phyloP scores from a whole-genome alignment of 1,284 basidiomycete species.

The Microbotryum violaceum region DNA sequence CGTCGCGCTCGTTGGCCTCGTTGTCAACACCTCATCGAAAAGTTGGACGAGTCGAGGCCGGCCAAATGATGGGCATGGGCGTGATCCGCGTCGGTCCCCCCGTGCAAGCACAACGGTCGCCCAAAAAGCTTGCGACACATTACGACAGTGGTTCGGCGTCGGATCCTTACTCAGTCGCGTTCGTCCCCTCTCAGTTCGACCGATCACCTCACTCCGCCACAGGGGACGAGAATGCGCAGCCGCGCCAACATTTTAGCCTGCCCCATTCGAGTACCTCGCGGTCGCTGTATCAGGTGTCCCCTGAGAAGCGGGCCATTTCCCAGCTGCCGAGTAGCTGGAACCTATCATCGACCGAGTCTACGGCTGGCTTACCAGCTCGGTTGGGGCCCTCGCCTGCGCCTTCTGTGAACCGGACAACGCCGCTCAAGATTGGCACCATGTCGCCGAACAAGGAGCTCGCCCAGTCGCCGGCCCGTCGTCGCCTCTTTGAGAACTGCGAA shows the following conservation, averaged over 20 bases:
- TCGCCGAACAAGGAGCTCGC: slow-evolving; percentile 9
- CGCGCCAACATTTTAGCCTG: too few species aligned
- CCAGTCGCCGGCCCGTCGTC: not conserved
- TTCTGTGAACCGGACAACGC: not conserved
- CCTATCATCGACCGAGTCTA: too few species aligned
- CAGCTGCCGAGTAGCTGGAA: too few species aligned
- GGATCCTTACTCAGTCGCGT: slow-evolving; percentile 23
- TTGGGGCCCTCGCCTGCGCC: too few species aligned
- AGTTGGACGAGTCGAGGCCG: slow-evolving; percentile 8
- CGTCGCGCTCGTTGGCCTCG: too few species aligned
- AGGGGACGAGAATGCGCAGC: not conserved
- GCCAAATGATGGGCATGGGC: slow-evolving; percentile 21
- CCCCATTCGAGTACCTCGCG: too few species aligned
- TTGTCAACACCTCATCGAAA: too few species aligned
- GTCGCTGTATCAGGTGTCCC: too few species aligned
- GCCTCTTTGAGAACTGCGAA: not conserved
- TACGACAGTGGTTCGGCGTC: not conserved
- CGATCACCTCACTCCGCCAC: not conserved
- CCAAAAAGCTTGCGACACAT: not conserved
- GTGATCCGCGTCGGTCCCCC: slow-evolving; percentile 18
- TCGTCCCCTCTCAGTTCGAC: slow-evolving; percentile 7
- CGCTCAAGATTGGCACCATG: not conserved
- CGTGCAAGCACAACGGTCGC: slow-evolving; percentile 4
- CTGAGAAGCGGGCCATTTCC: too few species aligned
- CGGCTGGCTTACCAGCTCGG: too few species aligned